Conservation (phyloP, 2,329 filamentous ascomycete genomes). For the Emergomyces pasteurianus region DNA sequence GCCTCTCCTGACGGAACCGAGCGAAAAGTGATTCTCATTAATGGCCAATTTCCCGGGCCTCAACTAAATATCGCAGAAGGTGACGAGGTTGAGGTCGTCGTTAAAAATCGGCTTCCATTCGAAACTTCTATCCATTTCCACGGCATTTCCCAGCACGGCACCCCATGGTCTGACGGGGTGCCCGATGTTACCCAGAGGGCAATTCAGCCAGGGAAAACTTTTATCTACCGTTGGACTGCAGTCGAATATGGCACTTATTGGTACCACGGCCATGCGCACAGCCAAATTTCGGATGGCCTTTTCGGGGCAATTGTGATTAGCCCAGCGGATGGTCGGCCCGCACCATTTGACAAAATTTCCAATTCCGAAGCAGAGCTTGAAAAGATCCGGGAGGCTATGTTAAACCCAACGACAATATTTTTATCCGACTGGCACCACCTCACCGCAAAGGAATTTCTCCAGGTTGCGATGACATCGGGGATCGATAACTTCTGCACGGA, state of each 20-base stretch:
- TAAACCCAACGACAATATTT: constrained; percentile 33
- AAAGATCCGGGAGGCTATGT: constrained; percentile 37
- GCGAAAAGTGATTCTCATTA: constrained; percentile 11
- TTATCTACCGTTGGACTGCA: constrained; percentile 25
- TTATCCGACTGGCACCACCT: constrained; percentile 43
- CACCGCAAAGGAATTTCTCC: constrained; percentile 32
- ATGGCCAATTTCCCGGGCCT: constrained; percentile 12
- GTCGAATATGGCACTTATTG: constrained; percentile 25
- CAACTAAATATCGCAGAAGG: constrained; percentile 9
- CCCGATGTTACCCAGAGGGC: constrained; percentile 12
- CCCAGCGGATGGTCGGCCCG: constrained; percentile 19
- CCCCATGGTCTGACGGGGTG: constrained; percentile 14
- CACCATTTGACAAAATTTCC: constrained; percentile 39
- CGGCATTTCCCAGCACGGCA: constrained; percentile 26
- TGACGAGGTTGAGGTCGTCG: constrained; percentile 9
- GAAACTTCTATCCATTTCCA: constrained; percentile 13
- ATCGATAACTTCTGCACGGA: constrained; percentile 44
- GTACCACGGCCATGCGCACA: constrained; percentile 30
- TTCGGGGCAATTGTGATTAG: constrained; percentile 41
- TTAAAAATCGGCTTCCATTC: constrained; percentile 10
- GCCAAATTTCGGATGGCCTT: constrained; percentile 45
- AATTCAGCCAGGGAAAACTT: constrained; percentile 12
- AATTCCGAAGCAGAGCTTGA: constrained; percentile 21
- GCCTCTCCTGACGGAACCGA: constrained; percentile 14
- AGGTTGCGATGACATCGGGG: constrained; percentile 12